Percentiles rank a stretch among this genome's conserved stretches.
phyloP scores from a whole-genome alignment of 148 eudicot species.

The Fagopyrum esculentum region DNA sequence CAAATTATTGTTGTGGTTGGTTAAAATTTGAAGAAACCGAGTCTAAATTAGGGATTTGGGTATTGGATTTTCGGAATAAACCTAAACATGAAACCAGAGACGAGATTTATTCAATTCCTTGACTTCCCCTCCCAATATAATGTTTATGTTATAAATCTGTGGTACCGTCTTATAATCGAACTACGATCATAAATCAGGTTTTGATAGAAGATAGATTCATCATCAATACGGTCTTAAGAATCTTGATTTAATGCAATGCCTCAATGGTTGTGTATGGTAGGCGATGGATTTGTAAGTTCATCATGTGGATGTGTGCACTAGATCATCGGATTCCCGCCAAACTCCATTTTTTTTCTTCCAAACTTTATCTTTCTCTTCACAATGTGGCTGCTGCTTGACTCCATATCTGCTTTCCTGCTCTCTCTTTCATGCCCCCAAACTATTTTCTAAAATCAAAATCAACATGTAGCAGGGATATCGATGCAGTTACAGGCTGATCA shows the following conservation, averaged over 20 bases:
- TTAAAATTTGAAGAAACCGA: not conserved
- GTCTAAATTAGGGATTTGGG: not conserved
- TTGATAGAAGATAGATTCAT: not conserved
- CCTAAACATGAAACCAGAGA: not conserved
- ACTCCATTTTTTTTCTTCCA: not conserved
- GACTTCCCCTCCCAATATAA: not conserved
- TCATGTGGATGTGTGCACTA: slow-evolving; percentile 2
- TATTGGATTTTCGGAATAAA: not conserved
- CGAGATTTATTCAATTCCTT: not conserved
- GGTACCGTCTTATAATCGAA: not conserved
- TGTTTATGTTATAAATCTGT: not conserved
- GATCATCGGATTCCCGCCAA: slow-evolving; percentile 10
- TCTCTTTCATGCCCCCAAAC: not conserved
- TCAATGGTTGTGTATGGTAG: not conserved
- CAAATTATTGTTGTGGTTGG: not conserved
- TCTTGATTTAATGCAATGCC: not conserved
- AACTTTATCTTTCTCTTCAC: not conserved
- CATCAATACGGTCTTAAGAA: not conserved
- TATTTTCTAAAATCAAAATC: not conserved
- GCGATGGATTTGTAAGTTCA: not conserved
- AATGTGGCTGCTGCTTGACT: not conserved
- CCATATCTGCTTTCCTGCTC: not conserved
- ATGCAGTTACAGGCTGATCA: slow-evolving; percentile 4
- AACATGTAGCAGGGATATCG: slow-evolving; percentile 7
- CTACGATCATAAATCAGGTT: not conserved